Evolutionary conservation across 164 flowering plant species (phyloP), one percentile per base, ranked within the genome.

Genomic region (Litsea cubeba): DNA sequence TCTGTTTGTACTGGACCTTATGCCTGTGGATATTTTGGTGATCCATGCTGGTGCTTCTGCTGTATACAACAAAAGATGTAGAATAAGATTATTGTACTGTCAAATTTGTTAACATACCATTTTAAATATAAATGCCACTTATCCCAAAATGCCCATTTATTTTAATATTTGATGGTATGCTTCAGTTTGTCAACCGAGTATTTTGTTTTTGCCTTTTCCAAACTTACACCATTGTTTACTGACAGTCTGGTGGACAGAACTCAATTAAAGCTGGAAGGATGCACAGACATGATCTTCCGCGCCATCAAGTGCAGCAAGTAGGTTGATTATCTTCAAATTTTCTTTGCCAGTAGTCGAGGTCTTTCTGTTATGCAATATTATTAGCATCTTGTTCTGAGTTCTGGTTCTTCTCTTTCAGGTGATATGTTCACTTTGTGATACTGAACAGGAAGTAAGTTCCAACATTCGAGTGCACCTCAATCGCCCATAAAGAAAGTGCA

Each of bases 361-460:
- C 17, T 62, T 71, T 72, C 46, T 63, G 18, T 26, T 22, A 5
- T 11, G 12, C 10, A 26, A 62, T 14, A 6, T 54, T 54, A 20
- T 32, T 18, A 62, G 28, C 12, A 58, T 40, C 12, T 62, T 62
- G 6, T 15, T 25, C 17, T 14, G 35, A 17, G 46, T 62, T 46
- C 57, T 40, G 3, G 50, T 23, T 64, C 23, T 65, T 20, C 46
- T 12, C 70, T 71, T 77, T 20, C 87, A 92, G 97, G 93, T 93
- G 67, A 84, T 91, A 32, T 95, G 98, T 73, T 90, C 97, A 24
- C 90, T 91, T 8, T 95, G 98, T 77, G 88, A 82, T 74, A 88
- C 95, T 30, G 97, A 95, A 74, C 97, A 95, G 81, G 91, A 87
- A 86, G 98, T 94, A 76, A 72, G 89, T 26, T 58, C 20, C 66